Percentiles rank a stretch among this genome's conserved stretches.
Conservation (phyloP, 73 alveolate genomes). For the Strombidium stylifer region DNA sequence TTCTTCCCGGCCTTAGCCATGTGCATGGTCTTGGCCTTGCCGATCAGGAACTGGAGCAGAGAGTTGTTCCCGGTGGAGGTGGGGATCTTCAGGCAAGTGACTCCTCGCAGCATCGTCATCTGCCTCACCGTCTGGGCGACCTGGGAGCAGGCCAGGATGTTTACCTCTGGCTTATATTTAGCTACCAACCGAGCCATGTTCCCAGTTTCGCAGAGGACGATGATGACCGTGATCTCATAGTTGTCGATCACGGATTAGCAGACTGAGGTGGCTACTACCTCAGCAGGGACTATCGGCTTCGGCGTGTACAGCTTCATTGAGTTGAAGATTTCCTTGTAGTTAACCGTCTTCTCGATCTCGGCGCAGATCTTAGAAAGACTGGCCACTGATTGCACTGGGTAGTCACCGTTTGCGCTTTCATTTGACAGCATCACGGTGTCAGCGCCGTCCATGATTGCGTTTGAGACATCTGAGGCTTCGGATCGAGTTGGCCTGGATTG, state of each 20-base stretch:
- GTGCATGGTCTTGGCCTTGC: conserved; percentile 79
- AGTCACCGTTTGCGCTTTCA: conserved; percentile 59
- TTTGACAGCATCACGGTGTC: conserved; percentile 72
- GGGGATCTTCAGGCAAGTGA: conserved; percentile 63
- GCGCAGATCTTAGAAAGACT: conserved; percentile 20
- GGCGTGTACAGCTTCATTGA: neutral
- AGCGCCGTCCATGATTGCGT: conserved; percentile 77
- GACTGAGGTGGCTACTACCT: conserved; percentile 15
- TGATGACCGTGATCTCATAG: conserved; percentile 63
- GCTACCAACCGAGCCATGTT: conserved; percentile 80
- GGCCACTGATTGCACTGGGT: conserved; percentile 35
- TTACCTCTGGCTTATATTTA: conserved; percentile 79
- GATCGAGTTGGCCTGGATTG: conserved; percentile 87
- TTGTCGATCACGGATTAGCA: conserved; percentile 6
- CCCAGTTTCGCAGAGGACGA: conserved; percentile 75
- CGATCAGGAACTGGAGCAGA: conserved; percentile 58
- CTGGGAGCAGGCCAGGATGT: conserved; percentile 64
- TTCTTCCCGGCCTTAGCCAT: conserved; percentile 82
- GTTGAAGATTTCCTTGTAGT: conserved; percentile 5
- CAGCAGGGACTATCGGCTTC: neutral
- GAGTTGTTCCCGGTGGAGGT: conserved; percentile 59
- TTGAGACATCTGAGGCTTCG: conserved; percentile 78
- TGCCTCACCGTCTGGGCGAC: conserved; percentile 35
- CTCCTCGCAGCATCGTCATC: conserved; percentile 75
- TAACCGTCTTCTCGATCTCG: conserved; percentile 44